Conservation (phyloP, 2,329 filamentous ascomycete species). For the Tolypocladium guangdongense region DNA sequence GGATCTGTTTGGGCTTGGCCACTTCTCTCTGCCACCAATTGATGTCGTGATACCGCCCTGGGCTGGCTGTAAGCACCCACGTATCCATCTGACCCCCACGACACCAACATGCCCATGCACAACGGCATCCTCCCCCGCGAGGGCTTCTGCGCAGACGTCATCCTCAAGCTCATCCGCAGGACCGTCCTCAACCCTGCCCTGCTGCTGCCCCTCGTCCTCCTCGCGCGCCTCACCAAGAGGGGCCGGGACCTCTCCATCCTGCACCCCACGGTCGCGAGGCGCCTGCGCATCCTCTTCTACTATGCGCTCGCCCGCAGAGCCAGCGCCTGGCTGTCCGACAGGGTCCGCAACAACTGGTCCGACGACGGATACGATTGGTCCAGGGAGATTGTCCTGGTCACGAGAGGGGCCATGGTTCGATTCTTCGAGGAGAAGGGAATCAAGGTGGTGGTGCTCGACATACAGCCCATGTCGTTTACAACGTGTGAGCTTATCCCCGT, state of each 20-base stretch:
- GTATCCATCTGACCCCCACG: background rate
- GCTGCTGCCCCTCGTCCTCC: conserved; percentile 51
- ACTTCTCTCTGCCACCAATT: background rate
- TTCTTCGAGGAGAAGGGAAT: conserved; percentile 53
- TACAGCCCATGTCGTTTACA: conserved; percentile 48
- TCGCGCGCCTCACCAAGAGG: conserved; percentile 51
- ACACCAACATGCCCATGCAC: conserved; percentile 28
- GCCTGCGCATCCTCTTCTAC: conserved; percentile 29
- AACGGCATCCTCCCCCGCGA: conserved; percentile 43
- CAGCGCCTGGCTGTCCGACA: conserved; percentile 21
- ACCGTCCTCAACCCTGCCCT: conserved; percentile 56
- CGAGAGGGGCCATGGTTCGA: conserved; percentile 59
- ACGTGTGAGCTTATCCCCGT: conserved; percentile 25
- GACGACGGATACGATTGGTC: conserved; percentile 48
- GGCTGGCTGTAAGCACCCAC: background rate
- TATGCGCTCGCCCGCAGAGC: conserved; percentile 15
- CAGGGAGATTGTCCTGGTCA: conserved; percentile 61
- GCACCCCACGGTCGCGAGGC: conserved; percentile 38
- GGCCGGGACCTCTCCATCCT: conserved; percentile 44
- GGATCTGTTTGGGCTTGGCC: background rate
- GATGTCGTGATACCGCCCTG: background rate
- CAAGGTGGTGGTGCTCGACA: conserved; percentile 62
- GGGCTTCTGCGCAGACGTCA: conserved; percentile 49
- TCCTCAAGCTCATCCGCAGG: conserved; percentile 44
- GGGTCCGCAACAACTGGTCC: conserved; percentile 24